Evolutionary conservation across 2,329 filamentous ascomycete species (phyloP).

Genomic region (Teratosphaeria viscida): DNA sequence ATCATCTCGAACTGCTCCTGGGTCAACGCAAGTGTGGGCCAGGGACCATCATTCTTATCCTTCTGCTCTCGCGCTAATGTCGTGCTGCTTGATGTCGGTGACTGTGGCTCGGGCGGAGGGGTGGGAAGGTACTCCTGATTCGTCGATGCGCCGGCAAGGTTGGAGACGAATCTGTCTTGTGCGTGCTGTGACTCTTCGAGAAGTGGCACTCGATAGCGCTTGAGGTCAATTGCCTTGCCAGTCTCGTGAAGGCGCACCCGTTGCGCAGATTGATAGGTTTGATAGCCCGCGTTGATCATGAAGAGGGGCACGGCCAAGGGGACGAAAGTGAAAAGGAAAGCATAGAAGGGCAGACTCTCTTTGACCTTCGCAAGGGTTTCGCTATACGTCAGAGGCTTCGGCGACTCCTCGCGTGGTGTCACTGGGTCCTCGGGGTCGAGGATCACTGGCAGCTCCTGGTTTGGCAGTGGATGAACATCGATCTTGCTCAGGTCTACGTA

Average conservation of each 20-base stretch:
- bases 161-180: constrained; percentile 69
- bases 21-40: constrained; percentile 65
- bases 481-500: constrained; percentile 58
- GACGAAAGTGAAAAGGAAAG: constrained; percentile 59
- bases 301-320: constrained; percentile 63
- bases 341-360: constrained; percentile 50
- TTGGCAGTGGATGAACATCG: constrained; percentile 61
- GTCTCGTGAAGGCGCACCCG: constrained; percentile 66
- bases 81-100: constrained; percentile 9
- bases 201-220: constrained; percentile 64
- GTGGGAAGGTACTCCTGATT: constrained; percentile 57
- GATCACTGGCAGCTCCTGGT: constrained; percentile 57
- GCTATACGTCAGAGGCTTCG: constrained; percentile 14
- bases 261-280: constrained; percentile 62
- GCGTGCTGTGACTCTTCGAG: constrained; percentile 64
- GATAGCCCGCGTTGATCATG: constrained; percentile 63
- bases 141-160: constrained; percentile 55
- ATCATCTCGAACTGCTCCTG: constrained; percentile 80
- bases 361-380: constrained; percentile 38
- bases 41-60: constrained; percentile 8
- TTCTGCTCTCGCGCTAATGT: constrained; percentile 18
- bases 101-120: constrained; percentile 25
- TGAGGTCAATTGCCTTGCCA: constrained; percentile 54
- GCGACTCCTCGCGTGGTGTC: constrained; percentile 27
- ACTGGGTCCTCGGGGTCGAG: constrained; percentile 58